Base-by-base conservation (phyloP, 2,329 filamentous ascomycete species). In the Neopestalotiopsis rosae region DNA sequence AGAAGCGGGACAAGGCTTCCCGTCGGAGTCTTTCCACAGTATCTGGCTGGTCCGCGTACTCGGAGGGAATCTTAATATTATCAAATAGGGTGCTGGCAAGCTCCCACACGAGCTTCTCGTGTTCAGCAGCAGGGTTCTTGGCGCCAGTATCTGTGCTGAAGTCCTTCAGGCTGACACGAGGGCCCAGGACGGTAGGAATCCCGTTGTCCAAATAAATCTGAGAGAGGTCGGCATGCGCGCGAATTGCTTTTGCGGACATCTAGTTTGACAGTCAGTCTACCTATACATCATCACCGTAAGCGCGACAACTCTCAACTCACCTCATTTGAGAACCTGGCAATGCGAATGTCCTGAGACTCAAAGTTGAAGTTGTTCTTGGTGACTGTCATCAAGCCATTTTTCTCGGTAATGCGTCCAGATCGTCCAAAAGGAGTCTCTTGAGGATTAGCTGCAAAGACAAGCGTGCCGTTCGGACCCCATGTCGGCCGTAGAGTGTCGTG, bases 21-120 rank as follows among this genome's bases (percentile, higher is more conserved):
- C 92, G 87, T 45, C 89, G 87, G 24, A 82, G 61, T 57, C 78
- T 76, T 45, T 83, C 79, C 5, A 78, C 74, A 0, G 80, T 76
- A 12, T 82, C 74, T 1, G 77, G 73, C 52, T 76, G 73, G 34
- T 77, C 71, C 40, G 82, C 74, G 9, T 85, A 75, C 13, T 85
- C 82, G 2, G 79, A 69, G 2, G 83, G 80, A 38, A 86, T 77
- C 17, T 82, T 82, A 12, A 89, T 71, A n/a, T 90, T 85, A 72
- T 97, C 94, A 76, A 97, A 99, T 3, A 99, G 86, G 49, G 98
- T 91, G 68, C 93, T 92, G 1, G 94, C 91, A 45, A 99, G 85
- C 70, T 94, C 88, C 96, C 97, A 99, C 1, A 96, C 90, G 14
- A 90, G 85, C 75, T 90, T 89, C 80, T 97, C 94, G 68, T 94